Conservation (phyloP, 768 basidiomycete species). For the Lactarius quietus region DNA sequence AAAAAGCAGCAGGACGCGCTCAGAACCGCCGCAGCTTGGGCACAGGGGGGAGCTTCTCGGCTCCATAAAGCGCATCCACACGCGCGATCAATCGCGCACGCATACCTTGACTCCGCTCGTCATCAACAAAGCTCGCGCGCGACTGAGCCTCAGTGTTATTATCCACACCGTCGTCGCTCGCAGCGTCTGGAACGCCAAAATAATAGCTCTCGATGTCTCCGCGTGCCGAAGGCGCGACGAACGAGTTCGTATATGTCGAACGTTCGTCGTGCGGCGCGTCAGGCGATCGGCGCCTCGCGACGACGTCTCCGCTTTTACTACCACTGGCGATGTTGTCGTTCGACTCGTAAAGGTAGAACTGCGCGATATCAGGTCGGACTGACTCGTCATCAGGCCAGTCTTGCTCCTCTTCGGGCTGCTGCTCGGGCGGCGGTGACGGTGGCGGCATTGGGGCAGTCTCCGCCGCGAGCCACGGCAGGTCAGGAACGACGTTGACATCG, state of each 20-base stretch:
- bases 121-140: constrained; percentile 16
- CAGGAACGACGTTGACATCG: background rate
- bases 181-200: background rate
- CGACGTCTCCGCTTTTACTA: too few relatives aligned
- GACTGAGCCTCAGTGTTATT: background rate
- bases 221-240: background rate
- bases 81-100: constrained; percentile 16
- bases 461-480: background rate
- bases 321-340: background rate
- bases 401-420: background rate
- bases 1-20: background rate
- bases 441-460: background rate
- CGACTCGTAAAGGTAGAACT: constrained; percentile 18
- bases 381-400: constrained; percentile 21
- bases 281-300: background rate
- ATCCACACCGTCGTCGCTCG: background rate
- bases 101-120: constrained; percentile 13
- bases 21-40: constrained; percentile 19
- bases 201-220: constrained; percentile 11
- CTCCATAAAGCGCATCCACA: constrained; percentile 14
- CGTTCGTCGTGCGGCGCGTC: constrained; percentile 21
- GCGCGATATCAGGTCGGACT: constrained; percentile 21
- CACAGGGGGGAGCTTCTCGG: constrained; percentile 13
- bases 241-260: constrained; percentile 15
- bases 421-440: background rate